Evolutionary conservation across 805 yeast species (phyloP).

Genomic region (Metschnikowia matae): DNA sequence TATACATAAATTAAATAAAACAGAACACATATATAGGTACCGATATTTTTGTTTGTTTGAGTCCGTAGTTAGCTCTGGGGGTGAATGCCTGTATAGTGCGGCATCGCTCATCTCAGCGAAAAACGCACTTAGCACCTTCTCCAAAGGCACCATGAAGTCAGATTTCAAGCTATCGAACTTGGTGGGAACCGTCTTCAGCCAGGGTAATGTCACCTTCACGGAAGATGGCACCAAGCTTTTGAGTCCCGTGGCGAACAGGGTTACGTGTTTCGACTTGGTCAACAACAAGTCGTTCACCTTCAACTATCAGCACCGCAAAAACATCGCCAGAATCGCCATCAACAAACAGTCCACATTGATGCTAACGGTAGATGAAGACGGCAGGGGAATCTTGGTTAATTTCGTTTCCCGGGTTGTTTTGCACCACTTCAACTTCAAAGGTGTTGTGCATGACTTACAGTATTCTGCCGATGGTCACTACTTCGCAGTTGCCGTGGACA

Average conservation of each 20-base stretch:
- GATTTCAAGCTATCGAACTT: constrained; percentile 84
- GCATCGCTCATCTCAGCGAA: constrained; percentile 17
- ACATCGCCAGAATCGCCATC: constrained; percentile 72
- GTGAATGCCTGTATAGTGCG: neutral
- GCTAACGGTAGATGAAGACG: constrained; percentile 83
- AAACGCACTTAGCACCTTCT: constrained; percentile 7
- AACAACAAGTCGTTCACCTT: constrained; percentile 85
- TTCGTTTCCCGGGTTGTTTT: constrained; percentile 77
- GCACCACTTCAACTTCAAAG: constrained; percentile 92
- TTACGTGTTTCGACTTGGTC: constrained; percentile 79
- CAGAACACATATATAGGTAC: neutral
- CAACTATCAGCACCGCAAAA: constrained; percentile 87
- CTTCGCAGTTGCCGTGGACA: constrained; percentile 80
- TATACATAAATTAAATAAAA: no score
- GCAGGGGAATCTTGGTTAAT: constrained; percentile 88
- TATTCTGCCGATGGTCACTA: constrained; percentile 86
- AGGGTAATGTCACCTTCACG: constrained; percentile 85
- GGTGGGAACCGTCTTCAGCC: constrained; percentile 89
- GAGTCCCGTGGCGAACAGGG: constrained; percentile 93
- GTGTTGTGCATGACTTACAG: constrained; percentile 63
- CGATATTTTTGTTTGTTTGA: neutral
- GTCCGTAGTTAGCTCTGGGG: neutral
- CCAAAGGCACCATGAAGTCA: constrained; percentile 58
- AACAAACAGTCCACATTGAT: constrained; percentile 78
- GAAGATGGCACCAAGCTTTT: constrained; percentile 79